phyloP scores from a whole-genome alignment of 108 stramenopile genomes.

The Skeletonema grethae region DNA sequence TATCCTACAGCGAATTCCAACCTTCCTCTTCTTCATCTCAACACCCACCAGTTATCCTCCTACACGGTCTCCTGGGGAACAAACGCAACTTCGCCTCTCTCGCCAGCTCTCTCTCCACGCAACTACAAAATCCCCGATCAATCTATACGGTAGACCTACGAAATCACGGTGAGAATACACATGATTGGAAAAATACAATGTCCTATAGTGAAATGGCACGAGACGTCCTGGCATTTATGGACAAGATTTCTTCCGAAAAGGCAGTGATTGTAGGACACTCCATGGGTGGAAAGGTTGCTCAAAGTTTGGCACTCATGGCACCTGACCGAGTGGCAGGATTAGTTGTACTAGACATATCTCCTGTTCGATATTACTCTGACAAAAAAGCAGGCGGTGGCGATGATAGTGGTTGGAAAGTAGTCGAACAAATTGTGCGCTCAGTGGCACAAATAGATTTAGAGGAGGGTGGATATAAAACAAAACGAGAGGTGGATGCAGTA shows the following conservation, averaged over 20 bases:
- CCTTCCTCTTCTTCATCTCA: conserved; percentile 14
- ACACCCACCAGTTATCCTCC: conserved; percentile 47
- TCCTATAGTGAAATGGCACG: conserved; percentile 84
- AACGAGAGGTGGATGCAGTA: conserved; percentile 63
- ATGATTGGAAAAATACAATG: conserved; percentile 73
- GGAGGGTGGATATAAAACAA: conserved; percentile 45
- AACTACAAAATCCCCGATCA: conserved; percentile 62
- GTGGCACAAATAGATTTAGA: conserved; percentile 51
- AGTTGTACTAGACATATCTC: conserved; percentile 92
- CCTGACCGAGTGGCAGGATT: conserved; percentile 83
- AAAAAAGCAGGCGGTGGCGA: conserved; percentile 37
- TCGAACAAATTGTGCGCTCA: conserved; percentile 80
- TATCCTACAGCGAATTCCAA: conserved; percentile 41
- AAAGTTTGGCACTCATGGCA: conserved; percentile 75
- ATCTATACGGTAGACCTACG: conserved; percentile 85
- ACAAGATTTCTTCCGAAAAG: conserved; percentile 46
- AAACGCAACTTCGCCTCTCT: conserved; percentile 93
- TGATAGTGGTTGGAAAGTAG: conserved; percentile 74
- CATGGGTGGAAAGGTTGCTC: conserved; percentile 96
- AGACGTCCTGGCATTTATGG: conserved; percentile 82
- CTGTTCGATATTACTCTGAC: conserved; percentile 71
- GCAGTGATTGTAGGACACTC: conserved; percentile 87
- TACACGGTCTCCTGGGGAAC: conserved; percentile 94
- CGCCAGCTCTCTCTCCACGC: conserved; percentile 64
- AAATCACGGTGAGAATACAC: conserved; percentile 88